phyloP scores from a whole-genome alignment of 495 filamentous ascomycete species.

The Xylaria castorea region DNA sequence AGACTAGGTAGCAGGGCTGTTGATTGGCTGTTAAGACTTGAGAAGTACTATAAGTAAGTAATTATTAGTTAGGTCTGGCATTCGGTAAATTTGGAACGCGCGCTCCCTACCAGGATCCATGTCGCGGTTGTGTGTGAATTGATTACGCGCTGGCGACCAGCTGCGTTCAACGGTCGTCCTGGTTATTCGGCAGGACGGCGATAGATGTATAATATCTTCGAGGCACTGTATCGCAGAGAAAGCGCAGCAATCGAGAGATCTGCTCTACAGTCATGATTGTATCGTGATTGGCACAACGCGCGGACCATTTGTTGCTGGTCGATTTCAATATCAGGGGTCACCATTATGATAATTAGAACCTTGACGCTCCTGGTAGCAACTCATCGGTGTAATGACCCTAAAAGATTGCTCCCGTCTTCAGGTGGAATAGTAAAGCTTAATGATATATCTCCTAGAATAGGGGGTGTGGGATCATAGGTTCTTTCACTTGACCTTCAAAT shows the following conservation, averaged over 20 bases:
- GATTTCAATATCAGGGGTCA: background rate
- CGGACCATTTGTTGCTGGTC: background rate
- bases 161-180: background rate
- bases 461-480: background rate
- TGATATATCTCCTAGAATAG: background rate
- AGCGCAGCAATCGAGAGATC: background rate
- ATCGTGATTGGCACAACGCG: background rate
- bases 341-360: background rate
- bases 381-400: background rate
- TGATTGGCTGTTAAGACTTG: constrained; percentile 14
- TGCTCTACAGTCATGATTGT: background rate
- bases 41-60: background rate
- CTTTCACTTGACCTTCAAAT: background rate
- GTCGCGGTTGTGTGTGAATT: background rate
- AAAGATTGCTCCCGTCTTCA: background rate
- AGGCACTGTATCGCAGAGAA: background rate
- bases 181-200: background rate
- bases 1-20: background rate
- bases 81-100: background rate
- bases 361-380: background rate
- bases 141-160: background rate
- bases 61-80: background rate
- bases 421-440: no score
- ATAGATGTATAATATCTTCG: background rate
- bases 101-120: no score